phyloP scores from a whole-genome alignment of 2,329 filamentous ascomycete genomes.

The Aspergillus chevalieri region DNA sequence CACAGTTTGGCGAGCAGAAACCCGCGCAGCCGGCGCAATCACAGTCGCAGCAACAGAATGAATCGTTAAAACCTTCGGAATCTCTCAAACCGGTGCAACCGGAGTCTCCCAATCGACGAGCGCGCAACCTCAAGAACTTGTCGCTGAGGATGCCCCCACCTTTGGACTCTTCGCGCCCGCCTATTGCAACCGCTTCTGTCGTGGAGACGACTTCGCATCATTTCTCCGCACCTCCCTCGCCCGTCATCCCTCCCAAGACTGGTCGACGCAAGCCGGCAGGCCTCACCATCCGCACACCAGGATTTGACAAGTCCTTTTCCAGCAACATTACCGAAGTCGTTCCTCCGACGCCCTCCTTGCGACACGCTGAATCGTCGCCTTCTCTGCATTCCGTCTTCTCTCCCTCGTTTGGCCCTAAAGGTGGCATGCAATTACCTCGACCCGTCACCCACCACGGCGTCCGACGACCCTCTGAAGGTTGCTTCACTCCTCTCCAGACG shows the following conservation, averaged over 20 bases:
- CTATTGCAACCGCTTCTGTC: slow-evolving; percentile 45
- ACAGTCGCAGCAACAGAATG: slow-evolving; percentile 4
- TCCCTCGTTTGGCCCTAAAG: slow-evolving; percentile 42
- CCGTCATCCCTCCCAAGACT: slow-evolving; percentile 51
- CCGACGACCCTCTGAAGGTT: slow-evolving; percentile 25
- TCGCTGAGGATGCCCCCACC: slow-evolving; percentile 55
- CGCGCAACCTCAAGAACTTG: slow-evolving; percentile 58
- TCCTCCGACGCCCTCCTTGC: slow-evolving; percentile 54
- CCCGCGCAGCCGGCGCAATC: slow-evolving; percentile 12
- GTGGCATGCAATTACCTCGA: slow-evolving; percentile 47
- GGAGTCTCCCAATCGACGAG: slow-evolving; percentile 33
- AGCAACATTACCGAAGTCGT: slow-evolving; percentile 46
- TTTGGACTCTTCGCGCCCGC: slow-evolving; percentile 34
- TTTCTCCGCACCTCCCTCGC: slow-evolving; percentile 50
- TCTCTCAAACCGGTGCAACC: slow-evolving; percentile 34
- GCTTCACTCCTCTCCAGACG: slow-evolving; percentile 20
- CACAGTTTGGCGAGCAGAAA: slow-evolving; percentile 22
- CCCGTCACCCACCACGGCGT: slow-evolving; percentile 27
- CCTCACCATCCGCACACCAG: slow-evolving; percentile 53
- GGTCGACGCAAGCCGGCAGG: slow-evolving; percentile 53
- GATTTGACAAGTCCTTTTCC: slow-evolving; percentile 45
- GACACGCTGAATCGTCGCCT: slow-evolving; percentile 59
- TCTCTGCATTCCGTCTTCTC: slow-evolving; percentile 51
- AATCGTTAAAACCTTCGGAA: slow-evolving; percentile 19
- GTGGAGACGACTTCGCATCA: slow-evolving; percentile 36